Base-by-base conservation (phyloP, 2,329 filamentous ascomycete species). In the Tetracladium maxilliforme region DNA sequence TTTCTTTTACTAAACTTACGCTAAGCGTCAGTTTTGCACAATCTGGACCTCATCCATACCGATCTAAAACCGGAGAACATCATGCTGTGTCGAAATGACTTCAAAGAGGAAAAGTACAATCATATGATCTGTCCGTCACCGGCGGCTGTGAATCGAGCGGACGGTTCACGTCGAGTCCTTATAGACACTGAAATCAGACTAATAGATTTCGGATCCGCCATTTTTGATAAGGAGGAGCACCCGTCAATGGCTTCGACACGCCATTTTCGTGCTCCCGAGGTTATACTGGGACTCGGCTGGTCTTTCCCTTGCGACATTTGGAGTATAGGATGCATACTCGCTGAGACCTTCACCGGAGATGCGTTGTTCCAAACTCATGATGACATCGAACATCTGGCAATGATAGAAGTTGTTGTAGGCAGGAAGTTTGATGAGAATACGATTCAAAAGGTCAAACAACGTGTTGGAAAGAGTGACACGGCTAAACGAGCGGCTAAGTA, bases 1-100 rank as follows among this genome's bases (percentile, higher is more conserved):
- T n/a, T n/a, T n/a, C n/a, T n/a, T n/a, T n/a, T n/a, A n/a, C n/a
- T n/a, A n/a, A n/a, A n/a, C n/a, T n/a, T n/a, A n/a, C n/a, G n/a
- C n/a, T n/a, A n/a, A n/a, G n/a, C n/a, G n/a, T n/a, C n/a, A n/a
- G n/a, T 95, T 51, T 63, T 98, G 13, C 90, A 98, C 47, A 90
- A 98, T 51, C 67, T 98, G 11, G 93, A 95, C 48, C 68, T 98
- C 36, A 94, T 98, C 32, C 90, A 98, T 48, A 98, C 90, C 7
- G 72, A 78, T 44, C 49, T 78, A 23, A 78, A 78, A 42, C 72
- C 72, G 0, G 72, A 78, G 41, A 78, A 78, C 37, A 78, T 79
- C 32, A 56, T 79, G 15, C 57, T 79, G 8, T 72, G 70, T 34
- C 61, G 74, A 33, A 70, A 63, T 37, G 52, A 60, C 4, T 78